Evolutionary conservation across 1,284 basidiomycete species (phyloP).

Genomic region (Chondrostereum purpureum): DNA sequence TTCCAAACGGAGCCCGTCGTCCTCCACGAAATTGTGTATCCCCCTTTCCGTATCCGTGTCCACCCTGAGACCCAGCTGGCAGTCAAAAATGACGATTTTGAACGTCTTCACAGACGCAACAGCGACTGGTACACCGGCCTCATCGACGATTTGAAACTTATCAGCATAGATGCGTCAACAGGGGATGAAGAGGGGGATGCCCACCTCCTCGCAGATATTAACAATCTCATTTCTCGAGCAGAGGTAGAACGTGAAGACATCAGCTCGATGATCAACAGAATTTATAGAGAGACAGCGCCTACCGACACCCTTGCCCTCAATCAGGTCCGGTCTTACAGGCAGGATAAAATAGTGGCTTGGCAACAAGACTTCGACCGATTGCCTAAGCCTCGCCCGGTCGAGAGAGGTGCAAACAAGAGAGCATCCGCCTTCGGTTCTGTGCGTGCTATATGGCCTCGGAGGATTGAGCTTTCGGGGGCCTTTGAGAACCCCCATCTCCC

Average conservation of each 20-base stretch:
- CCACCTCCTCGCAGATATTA: conserved; percentile 53
- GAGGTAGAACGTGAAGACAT: conserved; percentile 75
- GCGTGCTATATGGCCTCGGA: conserved; percentile 61
- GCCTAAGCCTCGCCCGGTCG: conserved; percentile 46
- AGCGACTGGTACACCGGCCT: conserved; percentile 63
- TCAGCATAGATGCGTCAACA: conserved; percentile 70
- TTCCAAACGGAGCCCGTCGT: conserved; percentile 85
- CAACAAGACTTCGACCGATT: conserved; percentile 79
- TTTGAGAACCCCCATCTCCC: conserved; percentile 50
- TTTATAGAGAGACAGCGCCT: conserved; percentile 75
- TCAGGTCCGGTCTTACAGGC: conserved; percentile 78
- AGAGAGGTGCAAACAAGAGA: conserved; percentile 41
- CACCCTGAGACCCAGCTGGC: conserved; percentile 81
- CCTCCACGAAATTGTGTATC: conserved; percentile 84
- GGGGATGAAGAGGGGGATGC: conserved; percentile 68
- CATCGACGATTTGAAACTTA: conserved; percentile 67
- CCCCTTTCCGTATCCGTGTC: conserved; percentile 81
- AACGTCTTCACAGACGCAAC: conserved; percentile 71
- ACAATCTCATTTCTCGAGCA: conserved; percentile 64
- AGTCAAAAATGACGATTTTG: conserved; percentile 88
- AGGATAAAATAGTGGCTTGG: conserved; percentile 96
- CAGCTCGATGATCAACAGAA: conserved; percentile 65
- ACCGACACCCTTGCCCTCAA: conserved; percentile 89
- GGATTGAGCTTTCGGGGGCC: conserved; percentile 43
- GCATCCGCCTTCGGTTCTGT: conserved; percentile 62